phyloP scores from a whole-genome alignment of 169 alveolate species.

The Plasmodium gaboni region DNA sequence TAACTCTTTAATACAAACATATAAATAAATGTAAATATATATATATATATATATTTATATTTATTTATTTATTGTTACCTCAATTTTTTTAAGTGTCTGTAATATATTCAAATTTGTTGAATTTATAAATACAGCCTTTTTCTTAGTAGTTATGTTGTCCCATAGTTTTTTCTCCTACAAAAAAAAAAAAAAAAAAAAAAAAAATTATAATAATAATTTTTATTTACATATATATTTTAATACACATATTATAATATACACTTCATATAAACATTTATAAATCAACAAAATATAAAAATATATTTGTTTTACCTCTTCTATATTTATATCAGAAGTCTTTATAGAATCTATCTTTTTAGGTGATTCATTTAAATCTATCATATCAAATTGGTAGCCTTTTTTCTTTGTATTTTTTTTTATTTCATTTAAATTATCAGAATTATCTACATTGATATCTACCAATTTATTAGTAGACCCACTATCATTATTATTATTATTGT shows the following conservation, averaged over 20 bases:
- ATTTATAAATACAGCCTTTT: conserved; percentile 59
- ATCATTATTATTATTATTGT: no score
- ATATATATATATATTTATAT: not conserved
- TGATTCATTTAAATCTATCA: conserved; percentile 45
- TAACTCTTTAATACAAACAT: no score
- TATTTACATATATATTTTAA: not conserved
- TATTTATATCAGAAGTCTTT: conserved; percentile 13
- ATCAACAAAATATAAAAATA: no score
- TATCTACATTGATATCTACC: conserved; percentile 10
- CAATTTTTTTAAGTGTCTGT: conserved; percentile 57
- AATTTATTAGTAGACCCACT: not conserved
- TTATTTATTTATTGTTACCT: conserved; percentile 10
- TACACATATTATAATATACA: not conserved
- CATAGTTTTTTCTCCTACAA: conserved; percentile 59
- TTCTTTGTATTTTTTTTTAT: not conserved
- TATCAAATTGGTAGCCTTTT: conserved; percentile 19
- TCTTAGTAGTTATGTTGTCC: conserved; percentile 41
- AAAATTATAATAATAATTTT: no score
- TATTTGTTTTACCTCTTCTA: conserved; percentile 45
- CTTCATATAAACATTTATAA: no score
- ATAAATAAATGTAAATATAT: not conserved
- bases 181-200: conserved; percentile 1
- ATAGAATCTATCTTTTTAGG: not conserved
- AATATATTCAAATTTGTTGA: conserved; percentile 42
- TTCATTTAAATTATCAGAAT: conserved; percentile 18